These are phyloP conservation scores for Penicillium simplicissimum DNA, from an alignment of 495 filamentous ascomycete genomes.

Conservation along the genomic window DNA sequence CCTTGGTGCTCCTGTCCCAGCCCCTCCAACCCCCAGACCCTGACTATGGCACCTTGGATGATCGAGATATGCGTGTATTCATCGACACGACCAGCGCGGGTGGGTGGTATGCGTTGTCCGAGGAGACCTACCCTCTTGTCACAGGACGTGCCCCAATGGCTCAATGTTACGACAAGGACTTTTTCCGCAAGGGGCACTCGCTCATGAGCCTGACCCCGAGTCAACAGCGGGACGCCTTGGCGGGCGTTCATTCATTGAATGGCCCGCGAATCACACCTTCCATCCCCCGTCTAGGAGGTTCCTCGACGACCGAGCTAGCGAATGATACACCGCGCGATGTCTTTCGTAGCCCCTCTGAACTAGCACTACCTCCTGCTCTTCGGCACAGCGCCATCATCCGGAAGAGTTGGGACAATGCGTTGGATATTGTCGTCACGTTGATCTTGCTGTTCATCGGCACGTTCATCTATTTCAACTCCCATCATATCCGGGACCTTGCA, in stretches of 20 bases:
- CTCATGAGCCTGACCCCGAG: conserved; percentile 43
- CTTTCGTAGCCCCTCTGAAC: conserved; percentile 40
- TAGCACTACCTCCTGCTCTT: conserved; percentile 47
- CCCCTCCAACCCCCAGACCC: conserved; percentile 67
- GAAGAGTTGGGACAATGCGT: conserved; percentile 52
- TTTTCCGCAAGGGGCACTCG: conserved; percentile 43
- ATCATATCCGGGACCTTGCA: conserved; percentile 48
- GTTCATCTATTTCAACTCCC: conserved; percentile 54
- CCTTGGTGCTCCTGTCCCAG: conserved; percentile 81
- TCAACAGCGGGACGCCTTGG: conserved; percentile 51
- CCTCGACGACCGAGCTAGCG: conserved; percentile 31
- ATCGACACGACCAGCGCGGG: conserved; percentile 82
- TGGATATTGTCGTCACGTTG: conserved; percentile 52
- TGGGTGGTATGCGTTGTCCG: conserved; percentile 93
- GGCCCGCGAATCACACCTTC: conserved; percentile 38
- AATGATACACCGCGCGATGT: conserved; percentile 48
- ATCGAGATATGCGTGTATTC: conserved; percentile 69
- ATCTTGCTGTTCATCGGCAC: conserved; percentile 45
- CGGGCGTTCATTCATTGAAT: conserved; percentile 54
- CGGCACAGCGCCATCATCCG: conserved; percentile 55
- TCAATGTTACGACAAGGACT: conserved; percentile 62
- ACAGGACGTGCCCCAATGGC: conserved; percentile 68
- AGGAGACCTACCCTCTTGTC: conserved; percentile 78
- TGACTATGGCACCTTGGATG: conserved; percentile 56
- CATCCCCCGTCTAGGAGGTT: conserved; percentile 40